phyloP scores from a whole-genome alignment of 2,329 filamentous ascomycete genomes.

The Sporothrix luriei region DNA sequence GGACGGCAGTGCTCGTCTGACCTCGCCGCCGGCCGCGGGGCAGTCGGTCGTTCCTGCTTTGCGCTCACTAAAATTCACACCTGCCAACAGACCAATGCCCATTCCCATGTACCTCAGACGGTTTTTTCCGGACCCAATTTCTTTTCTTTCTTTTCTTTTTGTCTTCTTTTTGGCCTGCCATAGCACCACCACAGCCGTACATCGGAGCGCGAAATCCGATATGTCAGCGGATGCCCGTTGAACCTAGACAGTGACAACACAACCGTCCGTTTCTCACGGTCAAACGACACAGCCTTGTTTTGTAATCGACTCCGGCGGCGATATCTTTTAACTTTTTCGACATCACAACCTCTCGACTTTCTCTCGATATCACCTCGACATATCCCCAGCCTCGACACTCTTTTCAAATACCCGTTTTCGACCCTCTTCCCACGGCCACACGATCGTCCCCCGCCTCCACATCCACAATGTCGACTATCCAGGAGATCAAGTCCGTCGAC shows the following conservation, averaged over 20 bases:
- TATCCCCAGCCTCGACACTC: too few relatives aligned
- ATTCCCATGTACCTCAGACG: not conserved
- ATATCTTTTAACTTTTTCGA: not conserved
- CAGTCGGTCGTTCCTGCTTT: not conserved
- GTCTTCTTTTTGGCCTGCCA: not conserved
- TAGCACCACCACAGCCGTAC: constrained; percentile 29
- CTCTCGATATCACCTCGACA: not conserved
- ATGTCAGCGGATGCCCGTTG: constrained; percentile 30
- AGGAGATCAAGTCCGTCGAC: constrained; percentile 72
- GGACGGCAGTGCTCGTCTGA: not conserved
- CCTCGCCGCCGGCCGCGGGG: constrained; percentile 19
- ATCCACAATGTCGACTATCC: constrained; percentile 69
- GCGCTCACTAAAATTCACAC: not conserved
- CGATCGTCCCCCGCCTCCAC: constrained; percentile 11
- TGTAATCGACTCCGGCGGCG: not conserved
- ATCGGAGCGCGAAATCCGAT: constrained; percentile 33
- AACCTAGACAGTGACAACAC: constrained; percentile 9
- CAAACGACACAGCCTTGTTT: constrained; percentile 10
- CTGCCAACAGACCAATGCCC: not conserved
- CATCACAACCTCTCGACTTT: not conserved
- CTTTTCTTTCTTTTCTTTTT: constrained; percentile 17
- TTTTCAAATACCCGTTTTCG: not conserved
- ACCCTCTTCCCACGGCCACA: not conserved
- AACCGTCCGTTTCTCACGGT: not conserved
- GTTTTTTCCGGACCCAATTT: constrained; percentile 10